phyloP scores from a whole-genome alignment of 2,329 filamentous ascomycete species.

The Colletotrichum shisoi region DNA sequence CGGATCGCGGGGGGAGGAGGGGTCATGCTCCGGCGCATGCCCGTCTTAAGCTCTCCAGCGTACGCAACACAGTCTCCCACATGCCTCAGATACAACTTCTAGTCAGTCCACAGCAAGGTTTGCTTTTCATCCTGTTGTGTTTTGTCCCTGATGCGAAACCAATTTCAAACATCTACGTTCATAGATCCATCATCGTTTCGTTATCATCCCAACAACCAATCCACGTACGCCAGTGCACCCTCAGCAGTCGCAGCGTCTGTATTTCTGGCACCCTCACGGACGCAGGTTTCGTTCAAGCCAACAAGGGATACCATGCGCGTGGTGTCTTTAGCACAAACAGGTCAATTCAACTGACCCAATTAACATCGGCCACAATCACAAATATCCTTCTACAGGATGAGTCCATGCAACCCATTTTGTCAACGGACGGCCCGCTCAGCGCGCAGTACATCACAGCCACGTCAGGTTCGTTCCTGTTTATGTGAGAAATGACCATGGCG shows the following conservation, averaged over 20 bases:
- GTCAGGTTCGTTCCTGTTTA: neutral
- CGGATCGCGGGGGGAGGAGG: no score
- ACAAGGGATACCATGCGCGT: neutral
- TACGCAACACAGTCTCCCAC: no score
- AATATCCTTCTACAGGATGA: conserved; percentile 1
- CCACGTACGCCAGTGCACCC: neutral
- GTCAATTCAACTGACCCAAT: neutral
- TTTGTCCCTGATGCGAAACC: neutral
- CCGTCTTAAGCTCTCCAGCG: no score
- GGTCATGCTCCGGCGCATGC: no score
- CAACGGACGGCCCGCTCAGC: neutral
- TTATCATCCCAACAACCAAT: neutral
- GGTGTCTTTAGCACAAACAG: neutral
- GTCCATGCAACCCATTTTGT: neutral
- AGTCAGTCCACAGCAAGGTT: no score
- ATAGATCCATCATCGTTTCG: neutral
- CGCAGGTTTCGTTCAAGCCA: neutral
- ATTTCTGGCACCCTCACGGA: neutral
- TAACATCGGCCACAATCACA: neutral
- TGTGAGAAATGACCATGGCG: neutral
- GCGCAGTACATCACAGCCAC: neutral
- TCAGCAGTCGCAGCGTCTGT: neutral
- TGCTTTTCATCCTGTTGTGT: neutral
- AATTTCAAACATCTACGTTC: neutral
- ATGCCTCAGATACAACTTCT: no score